Conservation (phyloP, 345 rosid genomes). For the Populus nigra region DNA sequence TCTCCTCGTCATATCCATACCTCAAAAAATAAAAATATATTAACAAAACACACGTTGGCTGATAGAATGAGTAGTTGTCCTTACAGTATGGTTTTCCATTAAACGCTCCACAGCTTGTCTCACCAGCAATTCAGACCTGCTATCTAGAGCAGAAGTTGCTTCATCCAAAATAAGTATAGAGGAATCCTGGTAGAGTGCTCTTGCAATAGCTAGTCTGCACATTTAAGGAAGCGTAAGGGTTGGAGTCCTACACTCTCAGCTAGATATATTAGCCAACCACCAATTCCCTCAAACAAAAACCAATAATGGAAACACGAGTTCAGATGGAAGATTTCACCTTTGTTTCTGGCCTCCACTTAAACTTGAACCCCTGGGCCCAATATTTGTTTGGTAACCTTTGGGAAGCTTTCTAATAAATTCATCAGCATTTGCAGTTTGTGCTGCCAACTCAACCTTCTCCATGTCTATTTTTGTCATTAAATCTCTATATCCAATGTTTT, state of each 20-base stretch:
- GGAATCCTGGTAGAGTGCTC: slow-evolving; percentile 82
- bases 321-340: slow-evolving; percentile 45
- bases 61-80: slow-evolving; percentile 7
- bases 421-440: slow-evolving; percentile 78
- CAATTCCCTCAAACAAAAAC: background rate
- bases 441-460: slow-evolving; percentile 74
- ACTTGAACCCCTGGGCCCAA: slow-evolving; percentile 89
- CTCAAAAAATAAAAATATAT: background rate
- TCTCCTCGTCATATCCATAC: background rate
- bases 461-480: slow-evolving; percentile 55
- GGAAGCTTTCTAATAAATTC: slow-evolving; percentile 81
- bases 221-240: background rate
- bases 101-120: slow-evolving; percentile 79
- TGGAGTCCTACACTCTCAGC: background rate
- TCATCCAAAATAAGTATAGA: slow-evolving; percentile 87
- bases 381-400: slow-evolving; percentile 60
- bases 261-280: background rate
- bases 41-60: background rate
- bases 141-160: slow-evolving; percentile 96
- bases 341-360: slow-evolving; percentile 97
- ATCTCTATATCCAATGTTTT: slow-evolving; percentile 90
- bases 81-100: slow-evolving; percentile 81
- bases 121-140: slow-evolving; percentile 79
- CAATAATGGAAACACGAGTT: background rate
- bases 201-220: slow-evolving; percentile 84